phyloP scores from a whole-genome alignment of 345 rosid species.

The Draba incana region DNA sequence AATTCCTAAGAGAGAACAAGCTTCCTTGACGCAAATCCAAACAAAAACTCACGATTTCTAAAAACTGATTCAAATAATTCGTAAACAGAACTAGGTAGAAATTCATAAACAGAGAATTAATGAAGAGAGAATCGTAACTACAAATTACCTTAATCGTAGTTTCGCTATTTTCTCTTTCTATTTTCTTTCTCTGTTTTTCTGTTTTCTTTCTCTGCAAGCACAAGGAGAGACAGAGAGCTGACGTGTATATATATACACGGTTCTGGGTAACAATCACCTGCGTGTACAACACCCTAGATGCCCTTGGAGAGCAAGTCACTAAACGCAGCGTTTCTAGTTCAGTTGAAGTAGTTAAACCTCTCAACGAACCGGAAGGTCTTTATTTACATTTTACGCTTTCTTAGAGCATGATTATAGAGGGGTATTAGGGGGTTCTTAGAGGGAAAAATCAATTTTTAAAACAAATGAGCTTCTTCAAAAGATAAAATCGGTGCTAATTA shows the following conservation, averaged over 20 bases:
- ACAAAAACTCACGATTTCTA: not conserved
- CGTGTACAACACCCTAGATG: too few species aligned
- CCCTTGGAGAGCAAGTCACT: conserved; percentile 16
- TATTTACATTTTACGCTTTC: too few species aligned
- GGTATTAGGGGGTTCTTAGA: too few species aligned
- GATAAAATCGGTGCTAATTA: too few species aligned
- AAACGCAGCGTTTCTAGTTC: too few species aligned
- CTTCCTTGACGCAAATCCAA: not conserved
- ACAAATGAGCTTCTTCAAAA: too few species aligned
- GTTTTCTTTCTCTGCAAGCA: conserved; percentile 31
- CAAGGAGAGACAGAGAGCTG: not conserved
- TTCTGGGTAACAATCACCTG: not conserved
- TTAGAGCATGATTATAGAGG: too few species aligned
- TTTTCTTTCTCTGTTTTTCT: conserved; percentile 17
- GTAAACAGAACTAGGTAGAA: conserved; percentile 8
- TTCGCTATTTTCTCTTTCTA: conserved; percentile 2
- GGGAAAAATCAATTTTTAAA: too few species aligned
- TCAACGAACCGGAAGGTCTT: too few species aligned
- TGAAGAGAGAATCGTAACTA: conserved; percentile 17
- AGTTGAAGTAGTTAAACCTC: too few species aligned
- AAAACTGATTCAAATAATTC: not conserved
- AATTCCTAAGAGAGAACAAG: conserved; percentile 13
- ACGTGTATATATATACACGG: conserved; percentile 16
- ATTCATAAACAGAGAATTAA: not conserved
- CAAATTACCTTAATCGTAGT: conserved; percentile 10